Evolutionary conservation across 495 filamentous ascomycete genomes (phyloP).

Genomic region (Trypethelium eluteriae): DNA sequence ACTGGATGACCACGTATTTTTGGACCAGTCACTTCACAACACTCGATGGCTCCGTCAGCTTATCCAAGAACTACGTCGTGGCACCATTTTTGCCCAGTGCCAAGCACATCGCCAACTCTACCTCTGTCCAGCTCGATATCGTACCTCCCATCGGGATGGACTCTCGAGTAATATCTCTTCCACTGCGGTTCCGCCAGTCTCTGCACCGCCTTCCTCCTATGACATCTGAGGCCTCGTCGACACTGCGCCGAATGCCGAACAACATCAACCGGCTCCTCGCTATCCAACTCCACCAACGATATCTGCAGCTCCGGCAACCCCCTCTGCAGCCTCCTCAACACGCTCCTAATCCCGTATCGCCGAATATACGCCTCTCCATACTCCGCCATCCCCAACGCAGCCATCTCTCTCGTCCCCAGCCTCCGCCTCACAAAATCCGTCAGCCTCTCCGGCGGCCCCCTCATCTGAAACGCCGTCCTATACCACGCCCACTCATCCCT

Average conservation of each 20-base stretch:
- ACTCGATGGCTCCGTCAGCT: background rate
- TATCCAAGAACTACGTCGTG: background rate
- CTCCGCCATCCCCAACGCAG: background rate
- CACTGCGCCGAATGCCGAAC: background rate
- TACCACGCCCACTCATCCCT: background rate
- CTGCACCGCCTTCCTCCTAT: background rate
- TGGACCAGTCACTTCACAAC: background rate
- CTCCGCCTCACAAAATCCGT: background rate
- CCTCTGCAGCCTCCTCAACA: background rate
- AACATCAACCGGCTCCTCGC: background rate
- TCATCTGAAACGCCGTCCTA: background rate
- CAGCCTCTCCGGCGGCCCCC: background rate
- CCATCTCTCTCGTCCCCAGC: background rate
- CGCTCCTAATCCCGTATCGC: background rate
- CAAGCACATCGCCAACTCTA: background rate
- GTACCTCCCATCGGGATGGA: background rate
- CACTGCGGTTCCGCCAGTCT: background rate
- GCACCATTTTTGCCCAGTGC: background rate
- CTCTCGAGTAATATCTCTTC: background rate
- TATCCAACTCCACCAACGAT: background rate
- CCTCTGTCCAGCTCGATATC: background rate
- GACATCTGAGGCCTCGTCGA: background rate
- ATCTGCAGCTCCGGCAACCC: constrained; percentile 3
- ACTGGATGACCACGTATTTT: too few species aligned
- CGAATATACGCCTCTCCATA: background rate